These are phyloP conservation scores for Albizia julibrissin DNA, from an alignment of 306 rosid species.

Conservation along the genomic window DNA sequence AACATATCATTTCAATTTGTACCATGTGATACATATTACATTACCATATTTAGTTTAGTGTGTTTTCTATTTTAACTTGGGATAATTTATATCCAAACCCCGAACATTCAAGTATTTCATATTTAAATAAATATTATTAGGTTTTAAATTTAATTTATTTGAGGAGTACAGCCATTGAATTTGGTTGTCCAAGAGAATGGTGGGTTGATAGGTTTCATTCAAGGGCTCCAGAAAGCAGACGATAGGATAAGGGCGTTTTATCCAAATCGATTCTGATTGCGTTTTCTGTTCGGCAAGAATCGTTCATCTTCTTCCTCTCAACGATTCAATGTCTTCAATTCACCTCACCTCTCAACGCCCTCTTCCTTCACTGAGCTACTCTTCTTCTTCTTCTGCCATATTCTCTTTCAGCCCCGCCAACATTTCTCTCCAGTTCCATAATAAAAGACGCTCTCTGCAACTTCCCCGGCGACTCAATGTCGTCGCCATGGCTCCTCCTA, in stretches of 20 bases:
- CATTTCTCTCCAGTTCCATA: conserved; percentile 30
- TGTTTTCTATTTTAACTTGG: too few species aligned
- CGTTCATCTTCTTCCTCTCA: background rate
- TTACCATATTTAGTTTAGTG: too few species aligned
- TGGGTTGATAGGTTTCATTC: background rate
- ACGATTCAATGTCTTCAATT: conserved; percentile 60
- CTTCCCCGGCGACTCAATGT: conserved; percentile 56
- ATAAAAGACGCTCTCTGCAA: conserved; percentile 32
- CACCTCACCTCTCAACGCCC: conserved; percentile 34
- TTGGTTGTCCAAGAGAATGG: background rate
- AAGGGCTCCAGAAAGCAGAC: background rate
- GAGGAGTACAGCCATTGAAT: background rate
- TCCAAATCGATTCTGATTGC: background rate
- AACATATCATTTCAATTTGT: too few species aligned
- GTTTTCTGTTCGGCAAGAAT: background rate
- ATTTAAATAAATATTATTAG: too few species aligned
- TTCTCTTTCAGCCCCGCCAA: conserved; percentile 44
- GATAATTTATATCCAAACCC: too few species aligned
- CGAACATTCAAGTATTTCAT: too few species aligned
- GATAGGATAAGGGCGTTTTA: background rate
- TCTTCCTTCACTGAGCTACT: conserved; percentile 27
- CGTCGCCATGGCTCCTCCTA: conserved; percentile 94
- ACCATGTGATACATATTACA: too few species aligned
- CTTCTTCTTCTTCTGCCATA: conserved; percentile 56
- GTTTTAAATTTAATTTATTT: too few species aligned